A percentile compares a stretch with the other conserved stretches of the same genome.
phyloP scores from a whole-genome alignment of 2,329 filamentous ascomycete genomes.

The Ceratocystis colombiana region DNA sequence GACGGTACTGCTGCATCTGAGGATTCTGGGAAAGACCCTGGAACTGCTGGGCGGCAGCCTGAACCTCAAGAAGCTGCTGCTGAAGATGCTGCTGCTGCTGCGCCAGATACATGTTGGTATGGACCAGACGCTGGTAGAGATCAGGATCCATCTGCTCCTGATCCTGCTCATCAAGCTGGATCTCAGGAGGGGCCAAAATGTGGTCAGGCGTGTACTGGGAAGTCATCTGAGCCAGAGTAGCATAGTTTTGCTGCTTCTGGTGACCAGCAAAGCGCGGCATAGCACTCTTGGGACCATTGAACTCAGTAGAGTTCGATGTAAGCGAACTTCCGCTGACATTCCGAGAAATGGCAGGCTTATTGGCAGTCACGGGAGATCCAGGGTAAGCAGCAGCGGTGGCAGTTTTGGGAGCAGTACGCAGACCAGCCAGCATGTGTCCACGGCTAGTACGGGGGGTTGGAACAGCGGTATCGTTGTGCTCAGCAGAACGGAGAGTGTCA shows the following conservation, averaged over 20 bases:
- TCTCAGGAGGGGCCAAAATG: slow-evolving; percentile 70
- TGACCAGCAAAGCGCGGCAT: slow-evolving; percentile 39
- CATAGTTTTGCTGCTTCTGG: slow-evolving; percentile 31
- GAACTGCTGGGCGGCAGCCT: slow-evolving; percentile 72
- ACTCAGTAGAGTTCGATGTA: slow-evolving; percentile 36
- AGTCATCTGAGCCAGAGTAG: slow-evolving; percentile 31
- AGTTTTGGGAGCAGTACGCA: slow-evolving; percentile 88
- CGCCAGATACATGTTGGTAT: slow-evolving; percentile 83
- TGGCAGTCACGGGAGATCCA: slow-evolving; percentile 45
- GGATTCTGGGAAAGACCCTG: slow-evolving; percentile 62
- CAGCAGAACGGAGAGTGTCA: slow-evolving; percentile 58
- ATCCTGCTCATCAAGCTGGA: slow-evolving; percentile 60
- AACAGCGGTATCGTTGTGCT: slow-evolving; percentile 54
- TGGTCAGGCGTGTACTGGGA: slow-evolving; percentile 72
- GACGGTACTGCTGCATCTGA: slow-evolving; percentile 39
- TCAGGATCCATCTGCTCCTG: slow-evolving; percentile 73
- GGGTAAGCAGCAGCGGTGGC: slow-evolving; percentile 61
- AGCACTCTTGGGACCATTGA: slow-evolving; percentile 45
- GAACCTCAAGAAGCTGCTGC: slow-evolving; percentile 79
- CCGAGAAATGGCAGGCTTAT: slow-evolving; percentile 36
- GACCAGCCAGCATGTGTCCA: slow-evolving; percentile 83
- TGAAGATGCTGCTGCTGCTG: slow-evolving; percentile 93
- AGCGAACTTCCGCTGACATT: slow-evolving; percentile 39
- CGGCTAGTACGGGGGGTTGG: slow-evolving; percentile 87
- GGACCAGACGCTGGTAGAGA: slow-evolving; percentile 77